A percentile compares a stretch with the other conserved stretches of the same genome.
Evolutionary conservation across 2,329 filamentous ascomycete species (phyloP).

Genomic region (Lecanoromycetidae sp.): DNA sequence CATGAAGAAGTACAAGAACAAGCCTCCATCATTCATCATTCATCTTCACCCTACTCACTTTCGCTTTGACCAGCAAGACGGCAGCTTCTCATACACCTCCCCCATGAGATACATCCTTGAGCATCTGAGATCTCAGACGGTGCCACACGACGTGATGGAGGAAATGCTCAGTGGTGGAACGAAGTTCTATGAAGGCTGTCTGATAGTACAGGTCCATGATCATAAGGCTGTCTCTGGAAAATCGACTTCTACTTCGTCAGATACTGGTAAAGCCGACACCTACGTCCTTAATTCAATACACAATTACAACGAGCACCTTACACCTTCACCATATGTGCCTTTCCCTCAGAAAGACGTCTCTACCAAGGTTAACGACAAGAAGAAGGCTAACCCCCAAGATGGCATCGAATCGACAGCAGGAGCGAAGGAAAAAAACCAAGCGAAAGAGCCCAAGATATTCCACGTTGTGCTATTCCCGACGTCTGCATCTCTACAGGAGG

Average conservation of each 20-base stretch:
- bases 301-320: slow-evolving; percentile 81
- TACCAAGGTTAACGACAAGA: slow-evolving; percentile 24
- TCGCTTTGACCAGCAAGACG: slow-evolving; percentile 85
- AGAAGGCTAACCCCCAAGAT: slow-evolving; percentile 14
- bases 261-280: slow-evolving; percentile 43
- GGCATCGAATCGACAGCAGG: slow-evolving; percentile 9
- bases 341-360: slow-evolving; percentile 47
- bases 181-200: slow-evolving; percentile 76
- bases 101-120: slow-evolving; percentile 76
- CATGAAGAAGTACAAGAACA: slow-evolving; percentile 62
- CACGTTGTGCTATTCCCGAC: slow-evolving; percentile 83
- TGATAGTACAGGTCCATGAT: slow-evolving; percentile 90
- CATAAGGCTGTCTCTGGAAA: slow-evolving; percentile 56
- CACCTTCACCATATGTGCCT: slow-evolving; percentile 72
- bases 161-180: slow-evolving; percentile 62
- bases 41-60: slow-evolving; percentile 81
- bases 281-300: slow-evolving; percentile 71
- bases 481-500: slow-evolving; percentile 57
- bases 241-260: slow-evolving; percentile 38
- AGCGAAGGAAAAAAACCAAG: slow-evolving; percentile 32
- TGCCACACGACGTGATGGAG: slow-evolving; percentile 80
- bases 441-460: slow-evolving; percentile 47
- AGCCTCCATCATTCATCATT: slow-evolving; percentile 69
- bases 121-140: slow-evolving; percentile 60
- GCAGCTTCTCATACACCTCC: slow-evolving; percentile 82